A percentile compares a stretch with the other conserved stretches of the same genome.
These are phyloP conservation scores for Vigna reflexopilosa DNA, from an alignment of 306 rosid genomes.

Conservation along the genomic window DNA sequence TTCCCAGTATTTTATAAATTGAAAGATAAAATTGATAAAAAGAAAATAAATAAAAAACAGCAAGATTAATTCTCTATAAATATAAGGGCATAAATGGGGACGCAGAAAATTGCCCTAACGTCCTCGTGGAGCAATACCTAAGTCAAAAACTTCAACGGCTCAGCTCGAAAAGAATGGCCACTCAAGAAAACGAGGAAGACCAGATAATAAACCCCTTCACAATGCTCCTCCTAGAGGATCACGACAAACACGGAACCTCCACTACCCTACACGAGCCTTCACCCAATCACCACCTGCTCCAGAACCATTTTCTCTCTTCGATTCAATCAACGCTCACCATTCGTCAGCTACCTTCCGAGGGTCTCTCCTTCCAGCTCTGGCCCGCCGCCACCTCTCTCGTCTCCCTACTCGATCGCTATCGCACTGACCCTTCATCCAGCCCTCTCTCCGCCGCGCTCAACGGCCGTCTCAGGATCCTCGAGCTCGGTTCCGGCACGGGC, in stretches of 20 bases:
- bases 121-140: not conserved
- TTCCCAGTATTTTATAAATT: too few species aligned
- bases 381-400: constrained; percentile 91
- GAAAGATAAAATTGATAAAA: too few species aligned
- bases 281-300: constrained; percentile 43
- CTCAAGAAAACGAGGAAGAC: constrained; percentile 52
- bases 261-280: not conserved
- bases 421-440: constrained; percentile 53
- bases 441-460: constrained; percentile 65
- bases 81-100: not conserved
- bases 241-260: constrained; percentile 1
- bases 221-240: constrained; percentile 41
- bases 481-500: constrained; percentile 97
- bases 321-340: constrained; percentile 61
- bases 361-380: constrained; percentile 96
- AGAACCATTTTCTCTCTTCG: constrained; percentile 63
- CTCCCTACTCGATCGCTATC: constrained; percentile 74
- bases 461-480: constrained; percentile 59
- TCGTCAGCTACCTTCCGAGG: constrained; percentile 85
- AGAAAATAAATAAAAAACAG: too few species aligned
- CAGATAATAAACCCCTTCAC: constrained; percentile 51
- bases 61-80: not conserved
- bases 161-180: constrained; percentile 42
- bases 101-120: constrained; percentile 45
- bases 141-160: constrained; percentile 32